A percentile compares a stretch with the other conserved stretches of the same genome.
Conservation (phyloP, 1,284 basidiomycete genomes). For the Papiliotrema fonsecae region DNA sequence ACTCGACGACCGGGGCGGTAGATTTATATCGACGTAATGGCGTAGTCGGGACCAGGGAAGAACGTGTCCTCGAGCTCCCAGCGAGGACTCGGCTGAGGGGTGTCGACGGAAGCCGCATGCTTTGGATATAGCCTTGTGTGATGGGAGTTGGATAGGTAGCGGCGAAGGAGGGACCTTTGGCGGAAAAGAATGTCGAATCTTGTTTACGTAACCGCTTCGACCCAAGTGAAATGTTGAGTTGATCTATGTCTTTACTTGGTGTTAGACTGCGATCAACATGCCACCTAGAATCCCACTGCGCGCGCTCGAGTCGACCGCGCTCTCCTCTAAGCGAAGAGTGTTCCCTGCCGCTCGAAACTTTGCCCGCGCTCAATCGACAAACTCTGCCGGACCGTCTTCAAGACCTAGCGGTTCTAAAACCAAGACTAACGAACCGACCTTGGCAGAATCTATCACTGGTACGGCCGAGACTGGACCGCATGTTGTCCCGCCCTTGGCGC, state of each 20-base stretch:
- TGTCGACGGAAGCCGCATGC: neutral
- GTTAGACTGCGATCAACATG: slow-evolving; percentile 2
- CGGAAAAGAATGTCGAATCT: too few species aligned
- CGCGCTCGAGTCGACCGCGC: neutral
- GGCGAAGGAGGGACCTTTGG: too few species aligned
- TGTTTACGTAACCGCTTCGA: too few species aligned
- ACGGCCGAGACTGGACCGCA: neutral
- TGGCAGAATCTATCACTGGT: too few species aligned
- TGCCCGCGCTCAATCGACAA: too few species aligned
- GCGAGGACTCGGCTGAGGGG: neutral
- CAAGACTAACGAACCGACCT: too few species aligned
- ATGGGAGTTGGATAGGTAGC: neutral
- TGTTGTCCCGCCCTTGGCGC: slow-evolving; percentile 29
- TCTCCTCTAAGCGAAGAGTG: too few species aligned
- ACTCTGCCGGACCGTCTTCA: neutral
- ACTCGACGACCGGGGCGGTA: slow-evolving; percentile 8
- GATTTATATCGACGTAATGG: slow-evolving; percentile 4
- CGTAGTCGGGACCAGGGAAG: neutral
- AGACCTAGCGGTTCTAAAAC: too few species aligned
- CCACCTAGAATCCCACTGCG: slow-evolving; percentile 7
- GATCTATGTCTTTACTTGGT: neutral
- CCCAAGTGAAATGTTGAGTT: neutral
- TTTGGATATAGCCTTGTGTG: neutral
- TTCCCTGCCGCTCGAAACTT: too few species aligned
- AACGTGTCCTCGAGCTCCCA: neutral